These are phyloP conservation scores for Volvariella volvacea DNA, from an alignment of 1,284 basidiomycete species.

Conservation along the genomic window DNA sequence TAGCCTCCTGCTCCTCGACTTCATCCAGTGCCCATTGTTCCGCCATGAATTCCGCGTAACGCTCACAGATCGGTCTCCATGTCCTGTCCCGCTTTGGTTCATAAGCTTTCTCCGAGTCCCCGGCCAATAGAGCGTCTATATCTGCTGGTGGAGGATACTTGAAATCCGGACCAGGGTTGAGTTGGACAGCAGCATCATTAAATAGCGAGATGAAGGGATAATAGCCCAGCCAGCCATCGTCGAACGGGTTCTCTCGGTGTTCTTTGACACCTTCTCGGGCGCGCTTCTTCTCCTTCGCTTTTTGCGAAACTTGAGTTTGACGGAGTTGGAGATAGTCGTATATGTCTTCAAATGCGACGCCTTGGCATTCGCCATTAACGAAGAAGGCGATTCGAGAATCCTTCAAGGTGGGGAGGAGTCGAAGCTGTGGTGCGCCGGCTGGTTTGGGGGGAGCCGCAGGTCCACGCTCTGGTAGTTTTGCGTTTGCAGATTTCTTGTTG, in stretches of 20 bases:
- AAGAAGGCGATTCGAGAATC: constrained; percentile 86
- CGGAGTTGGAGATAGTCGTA: constrained; percentile 91
- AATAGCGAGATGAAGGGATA: constrained; percentile 94
- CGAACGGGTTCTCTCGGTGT: constrained; percentile 78
- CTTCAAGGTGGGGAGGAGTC: constrained; percentile 65
- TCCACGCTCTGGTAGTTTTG: constrained; percentile 53
- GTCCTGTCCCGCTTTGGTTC: constrained; percentile 26
- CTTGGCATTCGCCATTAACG: constrained; percentile 86
- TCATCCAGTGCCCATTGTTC: constrained; percentile 72
- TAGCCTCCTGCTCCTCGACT: constrained; percentile 59
- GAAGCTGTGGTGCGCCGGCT: constrained; percentile 33
- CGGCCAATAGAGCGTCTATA: constrained; percentile 55
- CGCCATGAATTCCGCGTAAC: constrained; percentile 72
- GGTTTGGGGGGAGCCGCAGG: constrained; percentile 21
- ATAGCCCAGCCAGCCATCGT: constrained; percentile 95
- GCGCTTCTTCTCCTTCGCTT: constrained; percentile 50
- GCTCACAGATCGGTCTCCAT: constrained; percentile 74
- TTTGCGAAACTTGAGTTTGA: constrained; percentile 46
- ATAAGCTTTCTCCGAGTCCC: constrained; percentile 15
- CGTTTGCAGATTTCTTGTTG: constrained; percentile 59
- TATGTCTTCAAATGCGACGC: constrained; percentile 81
- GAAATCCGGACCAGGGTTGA: constrained; percentile 89
- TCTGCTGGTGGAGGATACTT: constrained; percentile 71
- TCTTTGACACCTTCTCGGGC: constrained; percentile 62
- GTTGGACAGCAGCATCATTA: constrained; percentile 78